Conservation (phyloP, 2,329 filamentous ascomycete species). For the Calonectria crousiana region DNA sequence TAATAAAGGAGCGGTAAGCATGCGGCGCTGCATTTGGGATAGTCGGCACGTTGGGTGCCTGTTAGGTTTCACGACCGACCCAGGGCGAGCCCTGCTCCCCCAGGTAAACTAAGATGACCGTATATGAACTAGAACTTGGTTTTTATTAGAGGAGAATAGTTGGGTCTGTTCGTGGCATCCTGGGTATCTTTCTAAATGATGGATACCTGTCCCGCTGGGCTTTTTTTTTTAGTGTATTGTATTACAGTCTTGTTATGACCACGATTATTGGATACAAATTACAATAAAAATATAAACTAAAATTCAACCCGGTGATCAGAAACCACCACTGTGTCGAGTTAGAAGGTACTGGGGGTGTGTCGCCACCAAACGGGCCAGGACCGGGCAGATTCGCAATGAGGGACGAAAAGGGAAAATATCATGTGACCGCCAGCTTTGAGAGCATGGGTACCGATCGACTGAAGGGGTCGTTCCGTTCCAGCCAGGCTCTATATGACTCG, state of each 20-base stretch:
- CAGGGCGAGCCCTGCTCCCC: constrained; percentile 35
- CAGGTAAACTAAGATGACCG: constrained; percentile 38
- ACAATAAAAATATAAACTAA: not conserved
- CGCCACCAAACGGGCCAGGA: not conserved
- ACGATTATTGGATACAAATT: constrained; percentile 17
- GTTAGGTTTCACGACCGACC: constrained; percentile 36
- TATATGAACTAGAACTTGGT: constrained; percentile 40
- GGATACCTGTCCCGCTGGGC: constrained; percentile 25
- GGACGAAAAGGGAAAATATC: constrained; percentile 1
- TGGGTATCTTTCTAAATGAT: constrained; percentile 29
- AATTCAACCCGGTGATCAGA: not conserved
- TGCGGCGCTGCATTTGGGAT: constrained; percentile 33
- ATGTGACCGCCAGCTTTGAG: not conserved
- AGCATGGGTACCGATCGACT: constrained; percentile 7
- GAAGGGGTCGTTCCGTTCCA: constrained; percentile 13
- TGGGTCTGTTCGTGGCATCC: constrained; percentile 30
- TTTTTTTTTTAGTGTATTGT: constrained; percentile 33
- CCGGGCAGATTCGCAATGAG: not conserved
- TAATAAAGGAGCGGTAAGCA: constrained; percentile 58
- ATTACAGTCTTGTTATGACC: constrained; percentile 19
- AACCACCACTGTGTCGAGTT: not conserved
- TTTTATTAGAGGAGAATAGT: constrained; percentile 35
- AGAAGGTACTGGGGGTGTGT: not conserved
- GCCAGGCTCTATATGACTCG: not conserved
- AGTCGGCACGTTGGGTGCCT: constrained; percentile 36